Evolutionary conservation across 192 early-diverging fungal species (phyloP).

Genomic region (Rhizoclosmatium sp.): DNA sequence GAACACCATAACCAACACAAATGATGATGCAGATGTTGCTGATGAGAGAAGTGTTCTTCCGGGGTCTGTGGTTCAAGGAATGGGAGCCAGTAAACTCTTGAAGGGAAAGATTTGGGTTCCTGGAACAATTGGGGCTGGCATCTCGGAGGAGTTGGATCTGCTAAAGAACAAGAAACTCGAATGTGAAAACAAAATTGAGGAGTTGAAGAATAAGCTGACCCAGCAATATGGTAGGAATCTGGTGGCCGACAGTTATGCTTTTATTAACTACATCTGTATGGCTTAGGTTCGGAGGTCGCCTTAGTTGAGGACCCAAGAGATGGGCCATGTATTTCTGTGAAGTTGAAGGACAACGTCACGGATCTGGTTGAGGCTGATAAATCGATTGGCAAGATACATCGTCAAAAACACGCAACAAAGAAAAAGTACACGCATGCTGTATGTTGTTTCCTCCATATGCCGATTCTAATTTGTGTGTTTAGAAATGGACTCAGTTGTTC

Average conservation of each 20-base stretch:
- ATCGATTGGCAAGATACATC: conserved; percentile 3
- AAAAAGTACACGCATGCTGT: conserved; percentile 36
- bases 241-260: neutral
- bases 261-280: neutral
- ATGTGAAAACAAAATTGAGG: neutral
- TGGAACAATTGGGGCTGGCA: conserved; percentile 20
- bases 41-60: neutral
- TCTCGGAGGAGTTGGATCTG: conserved; percentile 5
- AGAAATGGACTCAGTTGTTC: conserved; percentile 49
- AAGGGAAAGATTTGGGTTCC: conserved; percentile 9
- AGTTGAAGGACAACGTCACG: neutral
- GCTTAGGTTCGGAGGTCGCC: conserved; percentile 3
- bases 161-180: neutral
- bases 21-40: neutral
- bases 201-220: conserved; percentile 17
- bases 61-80: neutral
- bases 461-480: neutral
- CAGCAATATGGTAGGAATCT: neutral
- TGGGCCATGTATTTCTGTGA: conserved; percentile 24
- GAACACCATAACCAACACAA: neutral
- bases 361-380: conserved; percentile 29
- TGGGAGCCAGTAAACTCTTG: neutral
- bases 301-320: conserved; percentile 32
- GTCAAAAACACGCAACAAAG: conserved; percentile 19
- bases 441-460: neutral